A percentile compares a stretch with the other conserved stretches of the same genome.
Evolutionary conservation across 2,329 filamentous ascomycete genomes (phyloP).

Genomic region (Neofusicoccum laricinum): DNA sequence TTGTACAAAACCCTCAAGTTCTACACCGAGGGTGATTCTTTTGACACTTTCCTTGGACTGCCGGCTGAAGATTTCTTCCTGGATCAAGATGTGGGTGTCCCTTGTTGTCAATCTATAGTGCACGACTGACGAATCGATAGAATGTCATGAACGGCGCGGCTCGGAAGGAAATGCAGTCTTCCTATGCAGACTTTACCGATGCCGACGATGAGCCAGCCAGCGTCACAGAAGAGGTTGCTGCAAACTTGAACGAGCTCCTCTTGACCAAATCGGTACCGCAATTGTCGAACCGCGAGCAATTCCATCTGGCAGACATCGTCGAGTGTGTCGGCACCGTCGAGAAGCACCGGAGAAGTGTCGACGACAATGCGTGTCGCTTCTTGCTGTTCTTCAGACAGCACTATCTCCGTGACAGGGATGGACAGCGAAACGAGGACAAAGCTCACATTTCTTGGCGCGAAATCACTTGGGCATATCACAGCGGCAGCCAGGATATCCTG

Average conservation of each 20-base stretch:
- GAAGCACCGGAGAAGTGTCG: constrained; percentile 82
- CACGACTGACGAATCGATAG: constrained; percentile 24
- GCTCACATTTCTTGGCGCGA: constrained; percentile 68
- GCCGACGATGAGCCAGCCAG: constrained; percentile 56
- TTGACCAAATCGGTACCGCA: constrained; percentile 71
- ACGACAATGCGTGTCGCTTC: constrained; percentile 84
- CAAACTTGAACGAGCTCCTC: constrained; percentile 72
- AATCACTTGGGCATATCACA: constrained; percentile 83
- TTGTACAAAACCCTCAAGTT: constrained; percentile 78
- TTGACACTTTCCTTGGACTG: constrained; percentile 74
- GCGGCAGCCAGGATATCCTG: constrained; percentile 83
- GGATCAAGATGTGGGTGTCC: constrained; percentile 41
- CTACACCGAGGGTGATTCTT: constrained; percentile 72
- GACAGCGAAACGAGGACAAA: constrained; percentile 44
- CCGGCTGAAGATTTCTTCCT: constrained; percentile 48
- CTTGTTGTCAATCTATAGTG: not conserved
- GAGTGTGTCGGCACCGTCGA: constrained; percentile 83
- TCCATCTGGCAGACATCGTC: constrained; percentile 77
- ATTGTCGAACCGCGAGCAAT: constrained; percentile 81
- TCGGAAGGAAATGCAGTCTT: constrained; percentile 49
- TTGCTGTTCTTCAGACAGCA: constrained; percentile 85
- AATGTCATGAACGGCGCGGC: constrained; percentile 37
- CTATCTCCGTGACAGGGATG: constrained; percentile 54
- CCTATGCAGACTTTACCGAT: constrained; percentile 52
- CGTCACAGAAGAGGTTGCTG: constrained; percentile 70